Evolutionary conservation across 495 filamentous ascomycete genomes (phyloP), one percentile per base, ranked within the genome.

Genomic region (Neurospora cerealis): DNA sequence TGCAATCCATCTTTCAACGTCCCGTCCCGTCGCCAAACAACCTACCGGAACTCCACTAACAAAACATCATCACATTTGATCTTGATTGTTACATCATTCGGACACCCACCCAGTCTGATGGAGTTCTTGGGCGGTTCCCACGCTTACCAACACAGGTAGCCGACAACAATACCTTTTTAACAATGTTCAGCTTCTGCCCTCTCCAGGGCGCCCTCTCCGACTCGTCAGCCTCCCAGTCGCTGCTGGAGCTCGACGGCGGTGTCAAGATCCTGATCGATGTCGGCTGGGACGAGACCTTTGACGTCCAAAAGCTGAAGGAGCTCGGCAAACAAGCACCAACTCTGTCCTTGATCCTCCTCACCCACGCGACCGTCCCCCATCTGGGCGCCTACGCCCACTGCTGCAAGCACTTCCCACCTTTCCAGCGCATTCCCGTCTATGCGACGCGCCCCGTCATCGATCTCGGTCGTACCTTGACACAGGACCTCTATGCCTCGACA

Each of bases 151-250:
- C 28, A 34, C 54, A 60, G 48, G 48, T 60, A 60, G 38, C 9
- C 38, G 38, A 24, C 7, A 54, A 44, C 9, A 75, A 39, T 0
- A 34, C 32, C 32, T 34, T 34, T 34, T 21, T 41, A 66, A 70
- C 73, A 66, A 99, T 99, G 96, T 97, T 99, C 85, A 97, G 90
- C 74, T 98, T 98, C 83, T 96, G 92, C 74, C 91, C 96, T 21
- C 84, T 99, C 66, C 91, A 96, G 54, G 96, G 96, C 76, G 96
- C 95, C 21, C 94, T 95, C 76, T 95, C 93, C 8, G 87, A 90
- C 66, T 96, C 93, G 9, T 86, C 89, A 48, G 96, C 96, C 42
- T 96, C 93, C 73, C 95, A 98, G 81, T 98, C 96, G 15, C 88
- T 99, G 10, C 85, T 99, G 62, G 96, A 98, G 85, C 90, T 99